Percentiles rank a stretch among this genome's conserved stretches.
Evolutionary conservation across 1,139 yeast species (phyloP).

Genomic region (Magnusiomyces paraingens): DNA sequence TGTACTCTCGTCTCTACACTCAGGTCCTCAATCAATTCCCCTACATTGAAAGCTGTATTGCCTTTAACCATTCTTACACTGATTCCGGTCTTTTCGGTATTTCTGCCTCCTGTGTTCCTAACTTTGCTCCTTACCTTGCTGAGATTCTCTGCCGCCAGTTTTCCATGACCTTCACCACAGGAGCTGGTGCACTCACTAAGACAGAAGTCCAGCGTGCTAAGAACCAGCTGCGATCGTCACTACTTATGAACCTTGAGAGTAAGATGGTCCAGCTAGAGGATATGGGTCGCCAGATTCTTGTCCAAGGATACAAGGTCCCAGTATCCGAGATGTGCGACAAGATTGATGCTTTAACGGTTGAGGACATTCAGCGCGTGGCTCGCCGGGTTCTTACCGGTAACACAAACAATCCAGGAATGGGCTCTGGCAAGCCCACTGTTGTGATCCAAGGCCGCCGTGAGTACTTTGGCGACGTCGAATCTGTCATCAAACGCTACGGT

Average conservation of each 20-base stretch:
- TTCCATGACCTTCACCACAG: slow-evolving; percentile 52
- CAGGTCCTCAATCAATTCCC: slow-evolving; percentile 88
- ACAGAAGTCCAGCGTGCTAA: slow-evolving; percentile 83
- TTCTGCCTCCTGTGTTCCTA: slow-evolving; percentile 75
- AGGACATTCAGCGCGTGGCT: slow-evolving; percentile 70
- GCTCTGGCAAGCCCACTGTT: slow-evolving; percentile 66
- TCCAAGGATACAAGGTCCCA: slow-evolving; percentile 71
- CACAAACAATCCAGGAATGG: slow-evolving; percentile 44
- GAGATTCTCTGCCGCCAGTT: slow-evolving; percentile 78
- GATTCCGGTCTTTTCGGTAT: slow-evolving; percentile 92
- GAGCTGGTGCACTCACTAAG: slow-evolving; percentile 55
- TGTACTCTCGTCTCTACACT: slow-evolving; percentile 91
- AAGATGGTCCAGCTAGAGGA: slow-evolving; percentile 90
- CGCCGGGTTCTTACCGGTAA: slow-evolving; percentile 67
- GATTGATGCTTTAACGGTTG: slow-evolving; percentile 59
- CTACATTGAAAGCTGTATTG: slow-evolving; percentile 79
- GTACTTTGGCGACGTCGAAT: slow-evolving; percentile 75
- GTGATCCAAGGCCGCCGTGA: slow-evolving; percentile 87
- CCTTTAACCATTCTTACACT: slow-evolving; percentile 85
- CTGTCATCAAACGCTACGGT: slow-evolving; percentile 62
- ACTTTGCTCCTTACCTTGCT: slow-evolving; percentile 77
- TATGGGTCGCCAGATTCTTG: slow-evolving; percentile 88
- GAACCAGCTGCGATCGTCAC: slow-evolving; percentile 82
- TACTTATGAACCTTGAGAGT: slow-evolving; percentile 89
- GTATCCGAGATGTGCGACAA: slow-evolving; percentile 77